phyloP scores from a whole-genome alignment of 2,329 filamentous ascomycete genomes.

The Trichoderma sp. region DNA sequence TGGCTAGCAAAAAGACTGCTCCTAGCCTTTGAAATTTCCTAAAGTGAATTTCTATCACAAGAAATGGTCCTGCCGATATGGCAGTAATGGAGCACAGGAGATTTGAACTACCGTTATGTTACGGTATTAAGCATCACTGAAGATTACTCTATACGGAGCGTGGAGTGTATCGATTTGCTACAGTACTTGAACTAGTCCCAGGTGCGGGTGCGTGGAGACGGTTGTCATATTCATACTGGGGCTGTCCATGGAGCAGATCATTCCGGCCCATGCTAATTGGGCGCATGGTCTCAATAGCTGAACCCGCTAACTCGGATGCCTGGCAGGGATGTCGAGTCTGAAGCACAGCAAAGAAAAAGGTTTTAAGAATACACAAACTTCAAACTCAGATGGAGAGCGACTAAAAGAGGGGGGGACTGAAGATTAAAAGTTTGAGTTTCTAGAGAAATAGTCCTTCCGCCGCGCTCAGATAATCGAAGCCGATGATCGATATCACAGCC shows the following conservation, averaged over 20 bases:
- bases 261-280: conserved; percentile 32
- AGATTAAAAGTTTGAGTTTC: neutral
- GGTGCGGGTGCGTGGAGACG: conserved; percentile 11
- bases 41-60: neutral
- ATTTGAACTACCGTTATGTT: neutral
- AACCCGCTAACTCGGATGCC: conserved; percentile 27
- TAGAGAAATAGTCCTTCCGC: neutral
- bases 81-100: neutral
- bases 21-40: neutral
- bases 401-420: neutral
- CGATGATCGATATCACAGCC: conserved; percentile 29
- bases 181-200: neutral
- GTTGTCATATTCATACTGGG: conserved; percentile 15
- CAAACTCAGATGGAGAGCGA: neutral
- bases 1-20: neutral
- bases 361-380: conserved; percentile 10
- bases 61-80: neutral
- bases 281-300: conserved; percentile 30
- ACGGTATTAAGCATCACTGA: conserved; percentile 1
- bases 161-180: neutral
- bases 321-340: conserved; percentile 27
- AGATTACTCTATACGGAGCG: conserved; percentile 8
- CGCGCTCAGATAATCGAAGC: neutral
- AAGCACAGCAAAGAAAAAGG: neutral
- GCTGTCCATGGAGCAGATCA: conserved; percentile 30